Conservation (phyloP, 1,284 basidiomycete species). For the Trichosporon ovoides region DNA sequence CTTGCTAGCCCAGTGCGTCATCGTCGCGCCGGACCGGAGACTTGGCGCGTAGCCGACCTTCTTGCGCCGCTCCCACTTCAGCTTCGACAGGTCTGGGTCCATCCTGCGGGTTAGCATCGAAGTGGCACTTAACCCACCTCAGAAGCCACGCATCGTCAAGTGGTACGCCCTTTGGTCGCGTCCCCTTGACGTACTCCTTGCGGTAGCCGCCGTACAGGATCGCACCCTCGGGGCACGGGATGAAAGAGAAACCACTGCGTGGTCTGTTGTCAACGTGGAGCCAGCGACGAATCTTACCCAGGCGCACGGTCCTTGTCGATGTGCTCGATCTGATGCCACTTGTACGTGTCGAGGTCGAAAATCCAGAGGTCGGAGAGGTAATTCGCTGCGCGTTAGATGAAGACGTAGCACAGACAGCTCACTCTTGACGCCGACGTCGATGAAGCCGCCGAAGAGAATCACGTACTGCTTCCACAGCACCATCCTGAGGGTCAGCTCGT, state of each 20-base stretch:
- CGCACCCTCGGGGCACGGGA: conserved; percentile 73
- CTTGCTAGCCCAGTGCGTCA: conserved; percentile 51
- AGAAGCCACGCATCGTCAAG: conserved; percentile 89
- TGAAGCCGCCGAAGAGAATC: conserved; percentile 81
- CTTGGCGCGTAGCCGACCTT: conserved; percentile 68
- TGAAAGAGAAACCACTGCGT: conserved; percentile 80
- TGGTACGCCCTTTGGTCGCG: conserved; percentile 77
- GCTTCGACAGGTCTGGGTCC: conserved; percentile 53
- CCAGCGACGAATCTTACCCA: conserved; percentile 20
- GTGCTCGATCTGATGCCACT: conserved; percentile 76
- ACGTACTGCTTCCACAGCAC: conserved; percentile 83
- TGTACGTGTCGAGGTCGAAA: conserved; percentile 81
- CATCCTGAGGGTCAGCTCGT: conserved; percentile 58
- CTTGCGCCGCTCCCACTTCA: conserved; percentile 84
- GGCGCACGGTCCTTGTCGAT: conserved; percentile 64
- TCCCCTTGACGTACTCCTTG: conserved; percentile 84
- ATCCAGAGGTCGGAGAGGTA: conserved; percentile 85
- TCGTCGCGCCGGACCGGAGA: conserved; percentile 54
- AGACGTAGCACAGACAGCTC: conserved; percentile 31
- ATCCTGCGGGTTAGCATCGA: conserved; percentile 39
- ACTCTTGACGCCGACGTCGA: conserved; percentile 74
- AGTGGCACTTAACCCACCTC: conserved; percentile 58
- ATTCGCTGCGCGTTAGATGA: conserved; percentile 54
- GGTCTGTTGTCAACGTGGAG: conserved; percentile 53
- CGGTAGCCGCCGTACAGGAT: conserved; percentile 87